Base-by-base conservation (phyloP, 768 basidiomycete genomes). In the Tulasnella sp. region DNA sequence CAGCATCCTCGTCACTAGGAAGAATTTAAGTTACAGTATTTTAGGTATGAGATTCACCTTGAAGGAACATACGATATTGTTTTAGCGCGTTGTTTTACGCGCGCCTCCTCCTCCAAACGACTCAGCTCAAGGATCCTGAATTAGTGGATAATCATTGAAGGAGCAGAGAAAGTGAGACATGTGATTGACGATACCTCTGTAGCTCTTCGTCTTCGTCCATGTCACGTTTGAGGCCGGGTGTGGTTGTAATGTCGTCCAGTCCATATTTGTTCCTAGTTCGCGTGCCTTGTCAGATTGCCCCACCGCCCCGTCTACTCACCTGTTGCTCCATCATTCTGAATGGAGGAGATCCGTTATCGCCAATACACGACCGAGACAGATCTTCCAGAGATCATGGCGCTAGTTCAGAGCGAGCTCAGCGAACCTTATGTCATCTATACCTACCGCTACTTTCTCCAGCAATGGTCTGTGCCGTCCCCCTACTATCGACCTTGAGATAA, bases 401-500 rank as follows among this genome's bases (percentile, higher is more conserved):
- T 97, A 61, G 86, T 95, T 3, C 86, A 94, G 74, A 85, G 78
- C 67, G 93, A 96, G 73, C 82, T 97, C 67, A 90, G 86, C 65
- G 94, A 97, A 72, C 95, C 95, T 44, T 98, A 92, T 73, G 90
- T 95, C 55, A 83, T 91, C 44, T 97, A 95, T 73, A 97, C 94
- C 0, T 97, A 93, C 67, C 85, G 94, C 1, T 97, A 99, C 71
- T 99, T 99, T 70, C 79, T 99, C 5, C 83, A 92, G 69, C 88
- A 93, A 66, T 99, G 96, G 96, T 96, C 59, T 67, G 90, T 64
- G 23, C 15, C 24, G 24, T 56, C 24, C 47, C 51, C n/a, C 38
- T 26, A n/a, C 27, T 47, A 64, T 51, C 38, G 51, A 23, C 55
- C 52, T 51, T 61, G 63, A 68, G 72, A 70, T 70, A 72, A 69